These are phyloP conservation scores for Dunaliella primolecta DNA, from an alignment of 139 green algal species.

Conservation along the genomic window DNA sequence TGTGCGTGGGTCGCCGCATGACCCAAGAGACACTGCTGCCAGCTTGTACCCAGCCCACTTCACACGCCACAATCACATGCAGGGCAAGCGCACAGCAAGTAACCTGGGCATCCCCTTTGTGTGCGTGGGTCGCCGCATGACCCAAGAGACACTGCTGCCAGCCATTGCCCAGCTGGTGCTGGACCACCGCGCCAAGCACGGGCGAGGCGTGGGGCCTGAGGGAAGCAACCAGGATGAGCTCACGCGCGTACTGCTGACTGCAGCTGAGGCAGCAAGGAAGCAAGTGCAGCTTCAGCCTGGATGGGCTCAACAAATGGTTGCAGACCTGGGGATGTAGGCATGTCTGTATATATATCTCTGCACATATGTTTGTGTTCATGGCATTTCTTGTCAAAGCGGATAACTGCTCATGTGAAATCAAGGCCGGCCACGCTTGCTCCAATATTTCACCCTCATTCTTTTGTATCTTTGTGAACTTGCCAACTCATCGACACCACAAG, in stretches of 20 bases:
- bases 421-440: too few relatives aligned
- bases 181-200: neutral
- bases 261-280: neutral
- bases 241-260: neutral
- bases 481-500: too few relatives aligned
- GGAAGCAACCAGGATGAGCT: neutral
- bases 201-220: neutral
- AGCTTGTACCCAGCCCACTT: neutral
- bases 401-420: too few relatives aligned
- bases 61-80: too few relatives aligned
- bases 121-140: slow-evolving; percentile 27
- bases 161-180: slow-evolving; percentile 12
- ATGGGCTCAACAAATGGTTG: neutral
- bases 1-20: slow-evolving; percentile 24
- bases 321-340: slow-evolving; percentile 4
- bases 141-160: slow-evolving; percentile 7
- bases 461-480: too few relatives aligned
- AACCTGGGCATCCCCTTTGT: slow-evolving; percentile 28
- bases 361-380: too few relatives aligned
- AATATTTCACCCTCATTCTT: too few relatives aligned
- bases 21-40: slow-evolving; percentile 10
- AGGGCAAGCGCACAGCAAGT: slow-evolving; percentile 24
- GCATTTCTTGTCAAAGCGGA: too few relatives aligned
- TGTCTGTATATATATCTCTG: too few relatives aligned
- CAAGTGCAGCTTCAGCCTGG: neutral